Evolutionary conservation across 495 filamentous ascomycete genomes (phyloP).

Genomic region (Lindgomyces ingoldianus): DNA sequence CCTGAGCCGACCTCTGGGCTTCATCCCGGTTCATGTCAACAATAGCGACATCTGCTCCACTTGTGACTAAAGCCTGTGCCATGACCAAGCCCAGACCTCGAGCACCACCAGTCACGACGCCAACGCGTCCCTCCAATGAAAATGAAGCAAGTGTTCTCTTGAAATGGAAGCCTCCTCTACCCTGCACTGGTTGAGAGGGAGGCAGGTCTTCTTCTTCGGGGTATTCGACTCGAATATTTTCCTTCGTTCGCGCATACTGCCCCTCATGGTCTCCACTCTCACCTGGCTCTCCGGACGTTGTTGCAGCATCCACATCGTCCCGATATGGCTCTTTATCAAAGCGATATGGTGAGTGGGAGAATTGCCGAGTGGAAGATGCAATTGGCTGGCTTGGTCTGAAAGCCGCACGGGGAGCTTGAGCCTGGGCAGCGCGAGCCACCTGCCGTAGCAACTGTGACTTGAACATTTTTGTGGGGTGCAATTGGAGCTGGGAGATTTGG

Average conservation of each 20-base stretch:
- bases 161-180: conserved; percentile 68
- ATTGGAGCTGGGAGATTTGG: background rate
- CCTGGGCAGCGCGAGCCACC: conserved; percentile 14
- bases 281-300: conserved; percentile 40
- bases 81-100: conserved; percentile 86
- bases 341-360: conserved; percentile 18
- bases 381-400: conserved; percentile 7
- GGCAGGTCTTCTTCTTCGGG: conserved; percentile 71
- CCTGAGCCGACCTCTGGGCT: conserved; percentile 71
- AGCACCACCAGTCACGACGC: conserved; percentile 82
- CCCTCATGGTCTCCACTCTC: conserved; percentile 49
- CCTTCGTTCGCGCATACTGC: conserved; percentile 74
- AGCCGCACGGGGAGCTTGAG: conserved; percentile 19
- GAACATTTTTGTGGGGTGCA: conserved; percentile 27
- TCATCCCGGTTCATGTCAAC: conserved; percentile 91
- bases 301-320: conserved; percentile 36
- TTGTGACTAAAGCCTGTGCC: conserved; percentile 82
- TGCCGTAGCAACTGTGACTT: conserved; percentile 27
- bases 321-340: conserved; percentile 18
- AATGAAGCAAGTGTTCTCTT: conserved; percentile 74
- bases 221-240: conserved; percentile 72
- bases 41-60: conserved; percentile 86
- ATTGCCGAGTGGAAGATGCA: conserved; percentile 13
- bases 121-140: conserved; percentile 75
- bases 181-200: conserved; percentile 63